These are phyloP conservation scores for Coemansia sp. DNA, from an alignment of 192 early-diverging fungal genomes.

Conservation along the genomic window DNA sequence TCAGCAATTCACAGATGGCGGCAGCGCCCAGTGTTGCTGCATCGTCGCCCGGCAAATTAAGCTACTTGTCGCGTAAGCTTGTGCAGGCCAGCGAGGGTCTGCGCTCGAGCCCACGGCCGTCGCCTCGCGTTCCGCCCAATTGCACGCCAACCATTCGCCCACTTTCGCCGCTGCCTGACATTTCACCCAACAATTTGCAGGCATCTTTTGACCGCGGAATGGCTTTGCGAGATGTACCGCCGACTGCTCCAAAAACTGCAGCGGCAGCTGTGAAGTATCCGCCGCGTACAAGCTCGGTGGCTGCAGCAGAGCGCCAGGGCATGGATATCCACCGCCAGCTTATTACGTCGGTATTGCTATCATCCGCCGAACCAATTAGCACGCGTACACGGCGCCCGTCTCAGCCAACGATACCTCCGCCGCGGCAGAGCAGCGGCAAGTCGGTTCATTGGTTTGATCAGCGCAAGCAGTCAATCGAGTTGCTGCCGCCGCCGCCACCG, in stretches of 20 bases:
- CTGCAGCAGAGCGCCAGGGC: background rate
- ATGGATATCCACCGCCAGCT: constrained; percentile 10
- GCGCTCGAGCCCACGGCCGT: background rate
- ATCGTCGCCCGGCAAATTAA: constrained; percentile 12
- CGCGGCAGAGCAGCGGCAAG: constrained; percentile 16
- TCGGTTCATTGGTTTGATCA: constrained; percentile 44
- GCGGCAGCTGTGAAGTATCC: constrained; percentile 4
- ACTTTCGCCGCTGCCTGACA: constrained; percentile 41
- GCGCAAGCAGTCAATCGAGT: background rate
- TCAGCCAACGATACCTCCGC: background rate
- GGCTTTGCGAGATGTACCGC: constrained; percentile 21
- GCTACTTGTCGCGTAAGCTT: constrained; percentile 16
- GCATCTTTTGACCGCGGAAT: constrained; percentile 50
- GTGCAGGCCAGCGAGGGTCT: background rate
- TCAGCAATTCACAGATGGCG: background rate
- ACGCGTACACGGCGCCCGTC: constrained; percentile 1
- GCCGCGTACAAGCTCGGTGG: constrained; percentile 32
- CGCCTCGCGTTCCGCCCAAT: constrained; percentile 12
- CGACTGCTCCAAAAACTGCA: background rate
- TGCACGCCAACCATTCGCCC: constrained; percentile 11
- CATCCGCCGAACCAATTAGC: background rate
- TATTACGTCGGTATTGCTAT: constrained; percentile 15
- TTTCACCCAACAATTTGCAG: constrained; percentile 51
- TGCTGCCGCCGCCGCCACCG: background rate
- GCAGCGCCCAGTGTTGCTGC: background rate